Percentiles rank a stretch among this genome's conserved stretches.
Evolutionary conservation across 768 basidiomycete genomes (phyloP).

Genomic region (Pleurotus pulmonarius): DNA sequence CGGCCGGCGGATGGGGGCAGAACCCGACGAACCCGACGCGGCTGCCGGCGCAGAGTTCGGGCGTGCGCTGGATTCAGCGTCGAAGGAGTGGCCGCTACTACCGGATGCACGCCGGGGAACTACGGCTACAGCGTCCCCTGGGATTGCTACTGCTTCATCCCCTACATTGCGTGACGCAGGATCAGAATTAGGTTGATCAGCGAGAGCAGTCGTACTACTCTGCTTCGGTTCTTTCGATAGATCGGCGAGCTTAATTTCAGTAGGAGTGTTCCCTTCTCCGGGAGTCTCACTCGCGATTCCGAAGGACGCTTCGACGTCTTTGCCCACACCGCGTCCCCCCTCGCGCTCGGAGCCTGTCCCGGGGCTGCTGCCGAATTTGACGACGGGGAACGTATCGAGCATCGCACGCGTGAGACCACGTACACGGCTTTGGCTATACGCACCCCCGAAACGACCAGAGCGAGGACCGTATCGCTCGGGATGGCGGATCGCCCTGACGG

Average conservation of each 20-base stretch:
- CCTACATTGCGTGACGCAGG: too few species aligned
- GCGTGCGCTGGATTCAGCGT: background rate
- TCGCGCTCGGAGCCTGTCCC: constrained; percentile 5
- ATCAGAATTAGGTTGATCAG: background rate
- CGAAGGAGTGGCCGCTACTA: background rate
- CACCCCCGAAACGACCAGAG: constrained; percentile 28
- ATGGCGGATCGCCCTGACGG: constrained; percentile 77
- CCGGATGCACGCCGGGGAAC: background rate
- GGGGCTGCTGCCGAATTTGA: constrained; percentile 63
- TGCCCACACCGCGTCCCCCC: background rate
- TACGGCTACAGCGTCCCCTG: background rate
- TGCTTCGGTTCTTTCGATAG: background rate
- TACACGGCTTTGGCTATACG: constrained; percentile 59
- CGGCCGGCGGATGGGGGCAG: constrained; percentile 7
- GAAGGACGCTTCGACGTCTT: background rate
- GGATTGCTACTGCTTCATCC: background rate
- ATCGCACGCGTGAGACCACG: constrained; percentile 90
- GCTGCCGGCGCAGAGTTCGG: constrained; percentile 4
- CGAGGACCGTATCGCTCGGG: constrained; percentile 92
- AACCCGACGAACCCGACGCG: constrained; percentile 2
- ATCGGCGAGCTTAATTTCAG: background rate
- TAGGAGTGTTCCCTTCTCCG: background rate
- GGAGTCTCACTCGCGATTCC: background rate
- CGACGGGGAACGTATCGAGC: constrained; percentile 91
- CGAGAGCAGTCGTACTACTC: background rate